These are phyloP conservation scores for Fusarium sp. DNA, from an alignment of 2,329 filamentous ascomycete species.

Conservation along the genomic window DNA sequence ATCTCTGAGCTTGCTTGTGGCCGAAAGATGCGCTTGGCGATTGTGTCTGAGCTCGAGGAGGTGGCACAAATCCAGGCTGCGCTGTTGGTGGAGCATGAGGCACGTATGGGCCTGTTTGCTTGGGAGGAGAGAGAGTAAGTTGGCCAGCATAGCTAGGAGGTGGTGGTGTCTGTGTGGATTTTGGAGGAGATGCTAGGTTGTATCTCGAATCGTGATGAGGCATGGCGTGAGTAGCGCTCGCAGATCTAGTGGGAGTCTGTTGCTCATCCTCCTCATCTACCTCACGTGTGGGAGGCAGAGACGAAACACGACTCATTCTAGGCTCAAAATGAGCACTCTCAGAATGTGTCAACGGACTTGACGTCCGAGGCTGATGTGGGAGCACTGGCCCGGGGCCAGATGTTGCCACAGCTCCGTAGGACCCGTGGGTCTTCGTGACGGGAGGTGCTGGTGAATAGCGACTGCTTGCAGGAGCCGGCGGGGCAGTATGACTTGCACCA, in stretches of 20 bases:
- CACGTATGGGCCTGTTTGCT: constrained; percentile 64
- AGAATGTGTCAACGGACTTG: constrained; percentile 74
- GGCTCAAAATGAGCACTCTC: constrained; percentile 70
- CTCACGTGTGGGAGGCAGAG: constrained; percentile 71
- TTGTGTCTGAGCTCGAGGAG: constrained; percentile 71
- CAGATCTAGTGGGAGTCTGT: constrained; percentile 42
- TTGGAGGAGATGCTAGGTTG: constrained; percentile 52
- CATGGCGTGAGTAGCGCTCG: constrained; percentile 45
- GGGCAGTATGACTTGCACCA: constrained; percentile 38
- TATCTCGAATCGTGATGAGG: constrained; percentile 54
- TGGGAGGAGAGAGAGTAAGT: constrained; percentile 67
- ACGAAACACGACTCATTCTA: constrained; percentile 66
- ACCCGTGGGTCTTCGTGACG: constrained; percentile 56
- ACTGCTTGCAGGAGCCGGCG: constrained; percentile 58
- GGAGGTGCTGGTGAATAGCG: constrained; percentile 67
- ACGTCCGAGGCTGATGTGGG: constrained; percentile 72
- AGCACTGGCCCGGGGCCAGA: constrained; percentile 60
- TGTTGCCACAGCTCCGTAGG: constrained; percentile 54
- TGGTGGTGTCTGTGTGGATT: constrained; percentile 61
- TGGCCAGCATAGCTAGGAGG: constrained; percentile 57
- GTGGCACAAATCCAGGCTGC: constrained; percentile 63
- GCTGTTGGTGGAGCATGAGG: constrained; percentile 54
- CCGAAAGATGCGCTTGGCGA: constrained; percentile 66
- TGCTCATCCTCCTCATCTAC: constrained; percentile 69
- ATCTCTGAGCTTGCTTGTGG: constrained; percentile 49